Conservation (phyloP, 768 basidiomycete species). For the Lentinula sp. region DNA sequence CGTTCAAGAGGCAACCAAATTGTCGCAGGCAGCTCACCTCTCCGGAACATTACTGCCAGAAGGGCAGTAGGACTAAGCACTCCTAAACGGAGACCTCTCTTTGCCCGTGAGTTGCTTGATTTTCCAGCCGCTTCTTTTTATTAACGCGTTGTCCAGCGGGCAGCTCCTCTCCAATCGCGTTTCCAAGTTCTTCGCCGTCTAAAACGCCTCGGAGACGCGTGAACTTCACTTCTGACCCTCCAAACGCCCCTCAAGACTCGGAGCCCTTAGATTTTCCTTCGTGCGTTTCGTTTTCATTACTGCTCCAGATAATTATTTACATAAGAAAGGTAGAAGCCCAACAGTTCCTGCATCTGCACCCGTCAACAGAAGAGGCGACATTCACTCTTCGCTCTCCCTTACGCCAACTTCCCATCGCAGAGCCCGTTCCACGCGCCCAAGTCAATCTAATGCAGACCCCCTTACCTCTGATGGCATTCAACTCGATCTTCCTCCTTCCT, state of each 20-base stretch:
- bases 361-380: constrained; percentile 79
- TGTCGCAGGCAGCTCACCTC: constrained; percentile 37
- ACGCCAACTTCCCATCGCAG: constrained; percentile 36
- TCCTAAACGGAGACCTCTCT: constrained; percentile 48
- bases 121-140: neutral
- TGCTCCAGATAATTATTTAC: neutral
- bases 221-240: constrained; percentile 27
- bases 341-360: constrained; percentile 30
- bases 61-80: constrained; percentile 51
- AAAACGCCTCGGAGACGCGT: constrained; percentile 38
- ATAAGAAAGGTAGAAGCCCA: constrained; percentile 38
- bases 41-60: constrained; percentile 40
- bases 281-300: constrained; percentile 28
- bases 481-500: constrained; percentile 53
- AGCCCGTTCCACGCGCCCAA: constrained; percentile 32
- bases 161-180: constrained; percentile 59
- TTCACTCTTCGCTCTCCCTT: constrained; percentile 73
- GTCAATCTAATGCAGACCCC: constrained; percentile 28
- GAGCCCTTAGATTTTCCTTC: constrained; percentile 70
- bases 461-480: constrained; percentile 54
- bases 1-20: constrained; percentile 29
- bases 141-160: constrained; percentile 28
- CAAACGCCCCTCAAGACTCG: constrained; percentile 33
- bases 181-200: constrained; percentile 56
- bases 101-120: constrained; percentile 35